Conservation (phyloP, 495 filamentous ascomycete species). For the Oidiodendron maius region DNA sequence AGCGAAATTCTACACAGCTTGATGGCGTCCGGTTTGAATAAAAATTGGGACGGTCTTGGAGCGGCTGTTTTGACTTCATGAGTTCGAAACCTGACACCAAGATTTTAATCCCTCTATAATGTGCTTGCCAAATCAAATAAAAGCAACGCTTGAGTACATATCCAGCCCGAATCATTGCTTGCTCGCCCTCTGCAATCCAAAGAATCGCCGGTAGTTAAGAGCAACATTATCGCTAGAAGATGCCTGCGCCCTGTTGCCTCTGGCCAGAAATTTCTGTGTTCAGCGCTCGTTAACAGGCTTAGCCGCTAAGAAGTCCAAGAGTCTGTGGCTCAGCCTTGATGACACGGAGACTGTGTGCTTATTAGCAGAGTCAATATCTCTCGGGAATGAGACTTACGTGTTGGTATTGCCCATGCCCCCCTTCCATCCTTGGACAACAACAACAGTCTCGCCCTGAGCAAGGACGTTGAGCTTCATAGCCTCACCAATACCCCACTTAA, state of each 20-base stretch:
- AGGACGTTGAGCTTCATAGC: constrained; percentile 82
- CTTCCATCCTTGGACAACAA: constrained; percentile 97
- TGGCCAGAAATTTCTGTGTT: no score
- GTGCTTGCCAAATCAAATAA: neutral
- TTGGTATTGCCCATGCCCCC: constrained; percentile 98
- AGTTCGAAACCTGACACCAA: no score
- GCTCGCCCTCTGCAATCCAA: neutral
- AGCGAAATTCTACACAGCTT: no score
- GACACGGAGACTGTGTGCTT: constrained; percentile 34
- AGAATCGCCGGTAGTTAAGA: neutral
- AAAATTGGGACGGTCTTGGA: no score
- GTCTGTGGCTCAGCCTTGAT: constrained; percentile 48
- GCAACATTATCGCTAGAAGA: no score
- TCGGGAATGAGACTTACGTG: constrained; percentile 49
- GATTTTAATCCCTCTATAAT: neutral
- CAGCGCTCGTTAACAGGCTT: neutral
- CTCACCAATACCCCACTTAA: constrained; percentile 87
- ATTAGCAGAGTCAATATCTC: constrained; percentile 7
- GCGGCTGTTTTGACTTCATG: no score
- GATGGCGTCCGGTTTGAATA: no score
- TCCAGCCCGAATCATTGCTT: neutral
- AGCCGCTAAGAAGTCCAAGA: constrained; percentile 29
- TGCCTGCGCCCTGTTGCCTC: no score
- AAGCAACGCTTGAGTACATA: neutral
- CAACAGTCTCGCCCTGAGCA: constrained; percentile 73